A percentile compares a stretch with the other conserved stretches of the same genome.
These are phyloP conservation scores for Alternaria sp. DNA, from an alignment of 2,329 filamentous ascomycete genomes.

Conservation along the genomic window DNA sequence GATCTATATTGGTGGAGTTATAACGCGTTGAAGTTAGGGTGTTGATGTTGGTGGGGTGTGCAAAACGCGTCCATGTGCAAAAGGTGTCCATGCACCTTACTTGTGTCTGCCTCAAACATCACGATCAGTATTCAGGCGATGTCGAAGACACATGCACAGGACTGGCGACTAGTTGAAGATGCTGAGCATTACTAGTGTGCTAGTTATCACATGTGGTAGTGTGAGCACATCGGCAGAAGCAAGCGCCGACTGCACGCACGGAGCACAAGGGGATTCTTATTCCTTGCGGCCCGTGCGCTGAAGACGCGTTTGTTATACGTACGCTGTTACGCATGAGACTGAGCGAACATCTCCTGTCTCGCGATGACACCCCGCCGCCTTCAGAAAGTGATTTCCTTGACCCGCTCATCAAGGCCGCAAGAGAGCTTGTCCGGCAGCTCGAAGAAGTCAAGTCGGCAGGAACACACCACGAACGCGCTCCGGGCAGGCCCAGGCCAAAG, in stretches of 20 bases:
- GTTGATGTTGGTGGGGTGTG: no score
- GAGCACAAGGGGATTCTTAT: not conserved
- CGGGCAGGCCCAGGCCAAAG: not conserved
- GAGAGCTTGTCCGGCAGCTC: not conserved
- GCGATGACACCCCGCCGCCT: not conserved
- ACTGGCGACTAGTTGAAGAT: no score
- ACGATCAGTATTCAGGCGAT: no score
- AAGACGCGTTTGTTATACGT: not conserved
- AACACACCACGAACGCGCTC: conserved; percentile 1
- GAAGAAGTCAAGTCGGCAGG: conserved; percentile 4
- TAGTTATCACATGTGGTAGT: no score
- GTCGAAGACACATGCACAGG: no score
- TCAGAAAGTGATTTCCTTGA: not conserved
- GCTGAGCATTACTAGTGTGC: no score
- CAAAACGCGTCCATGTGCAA: no score
- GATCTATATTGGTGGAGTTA: no score
- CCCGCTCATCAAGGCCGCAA: not conserved
- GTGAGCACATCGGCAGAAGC: no score
- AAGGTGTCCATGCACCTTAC: no score
- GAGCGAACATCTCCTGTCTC: not conserved
- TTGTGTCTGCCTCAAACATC: no score
- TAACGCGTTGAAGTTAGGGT: no score
- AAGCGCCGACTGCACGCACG: not conserved
- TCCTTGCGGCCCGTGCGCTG: not conserved
- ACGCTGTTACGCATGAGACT: not conserved